A percentile compares a stretch with the other conserved stretches of the same genome.
These are phyloP conservation scores for Cladobotryum mycophilum DNA, from an alignment of 2,329 filamentous ascomycete species.

Conservation along the genomic window DNA sequence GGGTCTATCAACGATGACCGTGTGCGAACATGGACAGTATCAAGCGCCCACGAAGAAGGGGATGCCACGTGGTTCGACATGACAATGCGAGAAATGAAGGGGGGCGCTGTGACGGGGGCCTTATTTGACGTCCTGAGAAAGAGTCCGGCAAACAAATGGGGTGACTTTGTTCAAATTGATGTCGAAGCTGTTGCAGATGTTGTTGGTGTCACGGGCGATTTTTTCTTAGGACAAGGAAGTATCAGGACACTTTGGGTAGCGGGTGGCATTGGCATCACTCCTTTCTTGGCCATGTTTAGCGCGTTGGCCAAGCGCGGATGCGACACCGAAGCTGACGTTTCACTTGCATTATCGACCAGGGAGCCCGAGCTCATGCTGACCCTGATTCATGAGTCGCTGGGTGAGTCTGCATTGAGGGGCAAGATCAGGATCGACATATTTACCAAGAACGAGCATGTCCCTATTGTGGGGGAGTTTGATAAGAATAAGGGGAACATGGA, in stretches of 20 bases:
- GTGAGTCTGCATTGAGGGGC: neutral
- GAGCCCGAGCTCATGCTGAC: slow-evolving; percentile 9
- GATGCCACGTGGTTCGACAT: slow-evolving; percentile 8
- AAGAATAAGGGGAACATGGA: neutral
- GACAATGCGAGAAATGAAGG: slow-evolving; percentile 10
- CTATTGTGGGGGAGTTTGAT: slow-evolving; percentile 1
- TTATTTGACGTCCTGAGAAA: slow-evolving; percentile 7
- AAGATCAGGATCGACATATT: slow-evolving; percentile 6
- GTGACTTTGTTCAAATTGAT: neutral
- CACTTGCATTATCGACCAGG: slow-evolving; percentile 7
- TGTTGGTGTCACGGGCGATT: slow-evolving; percentile 9
- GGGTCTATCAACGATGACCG: slow-evolving; percentile 6
- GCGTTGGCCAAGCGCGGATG: slow-evolving; percentile 3
- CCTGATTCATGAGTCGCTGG: slow-evolving; percentile 3
- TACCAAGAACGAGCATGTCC: neutral
- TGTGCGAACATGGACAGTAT: slow-evolving; percentile 7
- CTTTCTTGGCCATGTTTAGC: slow-evolving; percentile 10
- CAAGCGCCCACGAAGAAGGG: slow-evolving; percentile 2
- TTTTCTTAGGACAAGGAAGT: neutral
- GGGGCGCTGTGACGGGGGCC: slow-evolving; percentile 5
- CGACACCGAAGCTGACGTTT: slow-evolving; percentile 3
- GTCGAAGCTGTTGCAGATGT: slow-evolving; percentile 4
- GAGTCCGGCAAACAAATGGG: neutral
- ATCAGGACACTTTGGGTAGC: slow-evolving; percentile 11
- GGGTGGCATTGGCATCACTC: slow-evolving; percentile 10